Base-by-base conservation (phyloP, 257 asterid species). In the Nicotiana otophora region DNA sequence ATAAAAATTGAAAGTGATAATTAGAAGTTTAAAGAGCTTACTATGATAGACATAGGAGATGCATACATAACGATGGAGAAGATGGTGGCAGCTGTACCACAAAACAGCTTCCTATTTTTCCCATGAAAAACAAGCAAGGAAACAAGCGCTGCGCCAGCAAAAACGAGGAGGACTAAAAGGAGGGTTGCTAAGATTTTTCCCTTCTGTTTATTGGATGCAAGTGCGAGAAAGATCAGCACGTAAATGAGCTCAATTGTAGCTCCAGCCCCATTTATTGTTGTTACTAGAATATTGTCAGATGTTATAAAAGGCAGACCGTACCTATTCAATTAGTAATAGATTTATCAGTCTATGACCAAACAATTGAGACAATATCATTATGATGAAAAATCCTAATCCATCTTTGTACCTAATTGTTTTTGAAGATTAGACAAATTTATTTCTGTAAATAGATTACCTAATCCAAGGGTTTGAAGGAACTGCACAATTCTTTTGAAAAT, bases 221-320 rank as follows among this genome's bases (percentile, higher is more conserved):
- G 91, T 2, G 88, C 1, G 54, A 93, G 77, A 82, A 91, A 94
- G 9, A 89, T 82, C 48, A 91, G 8, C 82, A 92, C 93, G 65
- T 91, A 93, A 7, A 88, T 78, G 39, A 67, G 20, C 61, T 94
- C 96, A 33, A 94, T 89, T 51, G 28, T 93, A 10, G 90, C 95
- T 3, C 98, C 98, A 4, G 96, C 86, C 5, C 93, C 97, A 19
- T 93, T 94, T 42, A 93, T 85, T 3, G 94, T 91, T 6, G 97
- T 86, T 23, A 95, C 90, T 1, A 91, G 87, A 66, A 95, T 51
- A 85, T 95, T 95, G 90, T 92, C 83, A 0, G 94, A 91, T 14
- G 99, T 91, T 82, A 95, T 94, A 82, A 95, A 94, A 2, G 98
- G 97, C 88, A 92, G 66, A 28, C 97, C 98, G 26, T 95, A 95